Evolutionary conservation across 768 basidiomycete species (phyloP), one percentile per base, ranked within the genome.

Genomic region (Lentinula sp.): DNA sequence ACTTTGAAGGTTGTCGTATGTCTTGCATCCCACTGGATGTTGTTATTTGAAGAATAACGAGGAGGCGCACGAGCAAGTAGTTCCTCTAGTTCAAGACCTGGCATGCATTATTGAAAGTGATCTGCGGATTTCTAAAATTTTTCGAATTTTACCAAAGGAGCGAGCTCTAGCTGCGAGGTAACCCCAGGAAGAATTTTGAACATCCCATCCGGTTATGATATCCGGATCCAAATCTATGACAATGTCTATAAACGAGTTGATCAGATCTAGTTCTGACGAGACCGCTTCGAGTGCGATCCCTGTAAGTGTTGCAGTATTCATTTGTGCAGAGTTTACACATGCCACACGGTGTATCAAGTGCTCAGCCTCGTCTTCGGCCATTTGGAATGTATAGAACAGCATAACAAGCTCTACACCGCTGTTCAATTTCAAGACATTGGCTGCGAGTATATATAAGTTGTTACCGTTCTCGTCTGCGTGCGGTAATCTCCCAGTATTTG

Each of bases 171-270:
- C 82, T 53, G 79, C 76, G 1, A 97, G 74, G 71, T 93, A 98
- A 0, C 95, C 95, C 96, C 97, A 99, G 6, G 92, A 94, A 2
- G 82, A 79, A 18, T 78, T 77, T 68, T 97, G 93, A 12, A 96
- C 79, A 62, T 99, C 96, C 93, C 94, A 98, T 15, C 96, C 96
- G 0, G 85, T 81, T 7, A 98, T 68, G 43, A 98, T 87, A 70
- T 99, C 97, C 0, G 97, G 97, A 74, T 98, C 94, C 64, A 92
- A 75, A 1, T 85, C 82, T 23, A 83, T 67, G 0, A 97, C 82
- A 33, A 85, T 73, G 69, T 98, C 94, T 32, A 91, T 76, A 6
- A 92, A 66, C 37, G 74, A 73, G 67, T 97, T 95, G 60, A 98
- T 74, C 5, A 98, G 74, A 20, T 94, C 93, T 10, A 93, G 74